Base-by-base conservation (phyloP, 768 basidiomycete species). In the Leccinum truebloodii region DNA sequence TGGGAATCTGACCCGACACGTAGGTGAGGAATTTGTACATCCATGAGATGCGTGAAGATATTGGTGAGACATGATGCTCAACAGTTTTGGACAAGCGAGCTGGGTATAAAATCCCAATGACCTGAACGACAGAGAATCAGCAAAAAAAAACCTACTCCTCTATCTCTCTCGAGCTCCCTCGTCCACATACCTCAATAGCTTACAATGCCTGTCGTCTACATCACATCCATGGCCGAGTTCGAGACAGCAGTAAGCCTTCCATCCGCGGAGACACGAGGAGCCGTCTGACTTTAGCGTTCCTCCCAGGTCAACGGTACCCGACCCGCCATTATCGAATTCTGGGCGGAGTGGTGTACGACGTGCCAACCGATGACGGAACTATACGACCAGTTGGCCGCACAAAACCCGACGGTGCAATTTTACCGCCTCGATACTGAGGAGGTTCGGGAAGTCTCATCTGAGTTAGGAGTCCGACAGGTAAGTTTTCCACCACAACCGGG, bases 351-450 rank as follows among this genome's bases (percentile, higher is more conserved):
- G 71, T 72, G 71, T 26, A 18, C 20, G 35, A 65, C 68, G n/a
- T 73, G 71, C 55, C 62, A 59, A 46, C 24, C 59, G 8, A 66
- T 56, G 65, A 57, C 72, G 41, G 12, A 61, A 6, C 20, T 70
- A 10, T 72, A 68, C 50, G 58, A 72, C 59, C 65, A 60, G 57
- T 32, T 72, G 63, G 67, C 71, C 52, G 63, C 62, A 7, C 67
- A 71, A 68, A 65, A 73, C 50, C 71, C 71, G 9, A 5, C 14
- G 26, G 71, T 63, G 0, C 46, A 71, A 1, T 72, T 72, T 60
- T 73, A 73, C 63, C 71, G 71, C 55, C 69, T 72, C n/a, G 71
- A 72, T 64, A 64, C 60, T 22, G 71, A 72, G 35, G 71, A 72
- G 18, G 65, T 63, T 28, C 70, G 67, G 48, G 71, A 72, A 35